A percentile compares a stretch with the other conserved stretches of the same genome.
These are phyloP conservation scores for Favolaschia claudopus DNA, from an alignment of 768 basidiomycete species.

Conservation along the genomic window DNA sequence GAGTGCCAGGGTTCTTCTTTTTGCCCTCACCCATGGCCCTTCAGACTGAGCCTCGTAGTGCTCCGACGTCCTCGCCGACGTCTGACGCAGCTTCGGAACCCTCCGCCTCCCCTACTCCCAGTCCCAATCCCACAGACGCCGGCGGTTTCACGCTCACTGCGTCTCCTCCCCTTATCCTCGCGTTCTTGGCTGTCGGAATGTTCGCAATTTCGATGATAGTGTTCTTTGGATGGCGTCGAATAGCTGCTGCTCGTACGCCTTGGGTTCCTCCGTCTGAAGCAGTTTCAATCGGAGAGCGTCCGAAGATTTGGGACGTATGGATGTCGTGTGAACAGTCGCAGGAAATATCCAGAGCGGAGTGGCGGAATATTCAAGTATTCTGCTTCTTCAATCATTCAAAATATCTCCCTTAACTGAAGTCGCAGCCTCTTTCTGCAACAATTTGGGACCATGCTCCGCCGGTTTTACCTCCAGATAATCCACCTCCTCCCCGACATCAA, in stretches of 20 bases:
- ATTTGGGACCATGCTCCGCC: slow-evolving; percentile 5
- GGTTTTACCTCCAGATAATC: neutral
- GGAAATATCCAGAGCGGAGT: neutral
- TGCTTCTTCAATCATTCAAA: neutral
- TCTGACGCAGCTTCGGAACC: neutral
- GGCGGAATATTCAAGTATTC: slow-evolving; percentile 20
- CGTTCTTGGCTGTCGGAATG: slow-evolving; percentile 65
- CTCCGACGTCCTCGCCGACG: neutral
- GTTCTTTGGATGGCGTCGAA: slow-evolving; percentile 55
- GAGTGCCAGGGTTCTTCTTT: too few relatives aligned
- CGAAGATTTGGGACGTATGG: slow-evolving; percentile 57
- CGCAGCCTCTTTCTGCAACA: neutral
- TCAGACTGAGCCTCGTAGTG: neutral
- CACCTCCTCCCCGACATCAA: neutral
- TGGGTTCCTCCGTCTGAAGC: neutral
- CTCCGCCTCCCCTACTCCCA: neutral
- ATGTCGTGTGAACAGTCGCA: slow-evolving; percentile 3
- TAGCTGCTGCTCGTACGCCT: slow-evolving; percentile 17
- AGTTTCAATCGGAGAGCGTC: slow-evolving; percentile 37
- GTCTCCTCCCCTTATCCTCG: slow-evolving; percentile 65
- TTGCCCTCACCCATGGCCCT: slow-evolving; percentile 21
- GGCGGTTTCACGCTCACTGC: slow-evolving; percentile 38
- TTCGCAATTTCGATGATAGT: slow-evolving; percentile 57
- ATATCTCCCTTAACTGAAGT: neutral
- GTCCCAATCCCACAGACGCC: neutral